Evolutionary conservation across 805 yeast genomes (phyloP).

Genomic region (Metschnikowia anglica): DNA sequence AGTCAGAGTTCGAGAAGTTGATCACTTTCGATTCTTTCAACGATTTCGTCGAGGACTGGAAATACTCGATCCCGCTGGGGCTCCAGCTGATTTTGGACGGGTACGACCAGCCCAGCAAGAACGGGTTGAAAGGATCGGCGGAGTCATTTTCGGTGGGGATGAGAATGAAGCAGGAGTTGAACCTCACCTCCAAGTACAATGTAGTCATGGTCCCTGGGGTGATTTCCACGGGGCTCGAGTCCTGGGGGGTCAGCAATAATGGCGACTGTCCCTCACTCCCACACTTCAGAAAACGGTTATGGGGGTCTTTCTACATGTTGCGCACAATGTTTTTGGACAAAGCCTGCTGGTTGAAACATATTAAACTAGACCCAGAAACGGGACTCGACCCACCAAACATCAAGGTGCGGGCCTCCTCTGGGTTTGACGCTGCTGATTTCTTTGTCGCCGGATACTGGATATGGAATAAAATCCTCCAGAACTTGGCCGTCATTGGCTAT

Average conservation of each 20-base stretch:
- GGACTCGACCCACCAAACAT: slow-evolving; percentile 90
- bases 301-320: slow-evolving; percentile 98
- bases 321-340: slow-evolving; percentile 90
- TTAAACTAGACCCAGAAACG: slow-evolving; percentile 84
- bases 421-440: slow-evolving; percentile 95
- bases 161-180: slow-evolving; percentile 49
- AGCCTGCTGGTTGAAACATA: slow-evolving; percentile 88
- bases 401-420: slow-evolving; percentile 86
- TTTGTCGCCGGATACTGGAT: slow-evolving; percentile 98
- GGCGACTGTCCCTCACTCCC: slow-evolving; percentile 77
- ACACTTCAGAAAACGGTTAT: slow-evolving; percentile 85
- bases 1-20: slow-evolving; percentile 49
- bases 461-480: slow-evolving; percentile 95
- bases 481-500: slow-evolving; percentile 90
- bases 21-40: slow-evolving; percentile 56
- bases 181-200: slow-evolving; percentile 61
- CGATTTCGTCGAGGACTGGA: slow-evolving; percentile 62
- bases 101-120: slow-evolving; percentile 39
- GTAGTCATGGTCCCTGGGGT: slow-evolving; percentile 96
- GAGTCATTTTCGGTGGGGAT: slow-evolving; percentile 90
- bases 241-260: slow-evolving; percentile 76
- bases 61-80: slow-evolving; percentile 65
- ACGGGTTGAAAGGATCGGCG: slow-evolving; percentile 51
- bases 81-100: slow-evolving; percentile 60
- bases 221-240: slow-evolving; percentile 89